Conservation (phyloP, 73 alveolate genomes). For the Paramecium bursaria region DNA sequence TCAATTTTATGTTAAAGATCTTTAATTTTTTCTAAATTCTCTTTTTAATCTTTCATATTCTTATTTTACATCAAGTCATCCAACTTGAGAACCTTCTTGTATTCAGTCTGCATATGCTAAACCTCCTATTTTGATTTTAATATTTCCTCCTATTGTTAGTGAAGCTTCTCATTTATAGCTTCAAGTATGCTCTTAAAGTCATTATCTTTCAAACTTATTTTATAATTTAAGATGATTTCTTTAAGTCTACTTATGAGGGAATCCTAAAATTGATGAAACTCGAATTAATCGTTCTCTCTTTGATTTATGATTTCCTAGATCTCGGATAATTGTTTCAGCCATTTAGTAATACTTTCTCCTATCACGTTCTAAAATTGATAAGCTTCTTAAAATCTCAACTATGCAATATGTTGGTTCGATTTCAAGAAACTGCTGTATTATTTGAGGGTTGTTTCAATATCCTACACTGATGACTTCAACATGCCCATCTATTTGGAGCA, state of each 20-base stretch:
- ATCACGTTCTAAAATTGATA: slow-evolving; percentile 32
- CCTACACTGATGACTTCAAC: not conserved
- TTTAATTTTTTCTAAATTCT: not conserved
- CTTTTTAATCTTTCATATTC: not conserved
- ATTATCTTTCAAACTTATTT: slow-evolving; percentile 14
- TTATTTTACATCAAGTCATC: not conserved
- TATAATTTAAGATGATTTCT: slow-evolving; percentile 16
- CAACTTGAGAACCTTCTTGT: too few species aligned
- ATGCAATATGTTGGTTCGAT: not conserved
- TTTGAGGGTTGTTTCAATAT: slow-evolving; percentile 22
- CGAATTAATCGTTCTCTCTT: slow-evolving; percentile 1
- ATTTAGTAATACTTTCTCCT: slow-evolving; percentile 38
- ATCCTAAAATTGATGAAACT: slow-evolving; percentile 7
- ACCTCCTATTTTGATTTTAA: not conserved
- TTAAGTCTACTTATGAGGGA: slow-evolving; percentile 14
- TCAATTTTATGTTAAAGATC: not conserved
- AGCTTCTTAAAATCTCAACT: slow-evolving; percentile 17
- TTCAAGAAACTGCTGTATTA: not conserved
- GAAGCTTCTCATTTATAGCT: slow-evolving; percentile 16
- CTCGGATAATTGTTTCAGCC: slow-evolving; percentile 45
- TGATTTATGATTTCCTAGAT: slow-evolving; percentile 38
- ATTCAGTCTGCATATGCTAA: not conserved
- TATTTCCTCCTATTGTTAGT: not conserved
- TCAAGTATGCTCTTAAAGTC: slow-evolving; percentile 17
- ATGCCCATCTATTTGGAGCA: slow-evolving; percentile 3